phyloP scores from a whole-genome alignment of 1,139 yeast genomes.

The Sugiyamaella japonica region DNA sequence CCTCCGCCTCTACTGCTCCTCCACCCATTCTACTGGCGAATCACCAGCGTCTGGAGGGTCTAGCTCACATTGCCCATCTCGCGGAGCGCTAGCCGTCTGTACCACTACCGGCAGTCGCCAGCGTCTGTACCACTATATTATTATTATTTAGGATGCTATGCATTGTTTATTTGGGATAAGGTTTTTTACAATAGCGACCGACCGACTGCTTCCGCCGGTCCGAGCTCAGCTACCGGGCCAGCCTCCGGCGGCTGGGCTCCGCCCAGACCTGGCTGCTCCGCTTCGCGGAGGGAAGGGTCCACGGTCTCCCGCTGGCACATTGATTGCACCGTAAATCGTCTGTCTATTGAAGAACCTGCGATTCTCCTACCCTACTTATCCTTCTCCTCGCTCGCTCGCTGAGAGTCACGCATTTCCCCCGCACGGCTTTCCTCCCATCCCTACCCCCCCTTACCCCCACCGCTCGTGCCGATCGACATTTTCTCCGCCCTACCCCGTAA shows the following conservation, averaged over 20 bases:
- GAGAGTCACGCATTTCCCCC: conserved; percentile 1
- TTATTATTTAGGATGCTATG: conserved; percentile 3
- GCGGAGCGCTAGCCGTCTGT: conserved; percentile 11
- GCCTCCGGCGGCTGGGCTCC: background rate
- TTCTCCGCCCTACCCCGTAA: conserved; percentile 16
- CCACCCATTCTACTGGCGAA: conserved; percentile 6
- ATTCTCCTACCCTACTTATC: no score
- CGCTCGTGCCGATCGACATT: conserved; percentile 6
- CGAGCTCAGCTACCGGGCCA: background rate
- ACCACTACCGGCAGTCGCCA: no score
- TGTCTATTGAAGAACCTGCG: no score
- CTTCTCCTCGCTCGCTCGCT: no score
- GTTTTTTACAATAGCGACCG: background rate
- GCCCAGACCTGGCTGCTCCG: background rate
- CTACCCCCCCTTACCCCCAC: background rate
- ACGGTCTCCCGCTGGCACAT: no score
- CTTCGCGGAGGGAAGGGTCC: no score
- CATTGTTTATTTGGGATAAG: background rate
- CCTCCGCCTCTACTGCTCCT: conserved; percentile 3
- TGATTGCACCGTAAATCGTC: no score
- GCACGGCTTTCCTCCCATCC: no score
- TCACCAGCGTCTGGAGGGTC: conserved; percentile 28
- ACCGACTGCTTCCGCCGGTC: background rate
- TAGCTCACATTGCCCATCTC: conserved; percentile 30
- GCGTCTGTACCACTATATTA: background rate